Base-by-base conservation (phyloP, 164 flowering plant genomes). In the Magnolia sinica region DNA sequence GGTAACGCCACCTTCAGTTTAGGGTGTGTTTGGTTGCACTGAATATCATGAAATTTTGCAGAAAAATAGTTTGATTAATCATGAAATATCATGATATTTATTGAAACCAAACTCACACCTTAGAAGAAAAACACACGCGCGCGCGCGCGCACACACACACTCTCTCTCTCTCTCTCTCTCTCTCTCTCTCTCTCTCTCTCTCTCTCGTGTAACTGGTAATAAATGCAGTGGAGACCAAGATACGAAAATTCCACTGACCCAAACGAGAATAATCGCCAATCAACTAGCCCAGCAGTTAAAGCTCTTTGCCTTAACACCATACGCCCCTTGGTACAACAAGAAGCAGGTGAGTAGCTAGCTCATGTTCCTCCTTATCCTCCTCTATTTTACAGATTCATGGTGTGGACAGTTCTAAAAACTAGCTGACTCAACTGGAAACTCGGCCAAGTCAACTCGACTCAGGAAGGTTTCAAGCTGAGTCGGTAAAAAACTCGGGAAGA, bases 191-290 rank as follows among this genome's bases (percentile, higher is more conserved):
- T 55, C 18, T 55, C 18, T 55, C 18, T 55, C 18, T 55, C 18
- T 55, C 18, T 55, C 18, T 55, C 18, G 18, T 55, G 61, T 11
- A 55, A 18, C 10, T 64, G 27, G 4, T 1, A 11, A 55, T 55
- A 10, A 14, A 13, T 72, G 67, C 79, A 85, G 89, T 79, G 86
- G 89, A 27, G 89, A 87, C 58, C 89, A 87, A 76, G 87, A 85
- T 73, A 65, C 86, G 18, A 82, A 76, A 50, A 81, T 84, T 55
- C 87, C 89, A 63, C 75, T 85, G 9, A 85, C 89, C 55, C 86
- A 84, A 72, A 83, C 88, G 14, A 85, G 86, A 77, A 84, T 81
- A 64, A 85, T 87, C 58, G 83, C 88, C 58, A 80, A 87, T 19
- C 77, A 73, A 29, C 64, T 83, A 52, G 86, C 87, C 4, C 74